Evolutionary conservation across 345 rosid genomes (phyloP), one percentile per base, ranked within the genome.

Genomic region (Clausena lansium): DNA sequence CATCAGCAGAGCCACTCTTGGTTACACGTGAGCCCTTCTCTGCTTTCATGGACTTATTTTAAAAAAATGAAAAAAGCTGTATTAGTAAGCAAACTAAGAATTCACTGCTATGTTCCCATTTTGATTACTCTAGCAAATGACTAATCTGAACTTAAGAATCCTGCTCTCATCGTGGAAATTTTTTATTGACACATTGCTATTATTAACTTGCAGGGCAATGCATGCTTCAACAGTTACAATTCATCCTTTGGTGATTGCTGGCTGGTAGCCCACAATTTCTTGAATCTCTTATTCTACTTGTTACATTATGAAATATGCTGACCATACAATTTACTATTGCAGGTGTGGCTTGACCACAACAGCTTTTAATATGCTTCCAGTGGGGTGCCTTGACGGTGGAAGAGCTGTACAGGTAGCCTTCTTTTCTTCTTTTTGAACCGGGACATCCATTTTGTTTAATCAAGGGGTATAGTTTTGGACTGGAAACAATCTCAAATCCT

Each of bases 291-390:
- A 60, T 83, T 62, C 66, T 54, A 14, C 36, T 36, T 68, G 69
- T 57, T 38, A 24, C 2, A 9, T 15, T 15, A 15, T 61, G 20
- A 30, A 24, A 22, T 67, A 63, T 75, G 35, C 84, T 87, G 79
- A 82, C 66, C 13, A 27, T 76, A 41, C 6, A 57, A 62, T 60
- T 77, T 71, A 71, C 52, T 58, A 45, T 81, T 71, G 38, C 85
- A 95, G 98, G 99, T 95, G 99, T 85, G 99, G 99, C 78, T 90
- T 95, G 83, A 93, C 97, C 58, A 92, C 93, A 36, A 88, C 98
- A 41, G 97, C 97, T 75, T 90, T 95, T 79, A 95, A 95, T 88
- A 81, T 93, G 97, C 98, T 95, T 77, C 99, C 98, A 7, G 96
- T 92, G 75, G 97, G 99, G 47, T 89, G 97, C 83, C 91, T 95